Percentiles rank a stretch among this genome's conserved stretches.
Conservation (phyloP, 768 basidiomycete species). For the Pleurotus djamor region DNA sequence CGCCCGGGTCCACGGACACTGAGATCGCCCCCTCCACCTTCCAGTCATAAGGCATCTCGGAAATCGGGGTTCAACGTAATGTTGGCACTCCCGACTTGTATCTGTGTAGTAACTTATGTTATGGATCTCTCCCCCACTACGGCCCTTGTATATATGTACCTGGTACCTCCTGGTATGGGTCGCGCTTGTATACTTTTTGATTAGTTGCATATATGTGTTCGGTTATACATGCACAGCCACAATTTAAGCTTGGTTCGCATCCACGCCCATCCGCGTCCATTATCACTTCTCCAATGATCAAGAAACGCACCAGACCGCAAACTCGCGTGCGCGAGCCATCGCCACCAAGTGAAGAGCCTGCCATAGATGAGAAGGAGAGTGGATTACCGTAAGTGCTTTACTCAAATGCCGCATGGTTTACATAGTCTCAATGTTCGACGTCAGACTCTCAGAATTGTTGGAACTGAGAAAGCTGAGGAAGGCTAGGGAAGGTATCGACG, state of each 20-base stretch:
- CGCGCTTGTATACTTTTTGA: no score
- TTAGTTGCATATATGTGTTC: no score
- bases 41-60: not conserved
- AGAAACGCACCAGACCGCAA: constrained; percentile 70
- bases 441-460: constrained; percentile 78
- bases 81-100: not conserved
- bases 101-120: not conserved
- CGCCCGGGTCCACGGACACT: constrained; percentile 43
- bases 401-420: not conserved
- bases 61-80: not conserved
- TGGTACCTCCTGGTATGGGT: not conserved
- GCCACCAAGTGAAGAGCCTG: constrained; percentile 20
- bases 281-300: constrained; percentile 49
- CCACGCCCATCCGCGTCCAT: no score
- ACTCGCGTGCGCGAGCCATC: constrained; percentile 53
- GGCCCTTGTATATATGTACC: not conserved
- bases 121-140: not conserved
- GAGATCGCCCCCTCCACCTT: constrained; percentile 30
- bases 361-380: constrained; percentile 40
- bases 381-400: constrained; percentile 45
- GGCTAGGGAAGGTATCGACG: constrained; percentile 81
- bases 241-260: not conserved
- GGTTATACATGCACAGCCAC: not conserved
- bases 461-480: constrained; percentile 78
- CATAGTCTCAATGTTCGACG: constrained; percentile 7